Evolutionary conservation across 176 grass and related monocot genomes (phyloP), one percentile per base, ranked within the genome.

Genomic region (Aegilops bicornis): DNA sequence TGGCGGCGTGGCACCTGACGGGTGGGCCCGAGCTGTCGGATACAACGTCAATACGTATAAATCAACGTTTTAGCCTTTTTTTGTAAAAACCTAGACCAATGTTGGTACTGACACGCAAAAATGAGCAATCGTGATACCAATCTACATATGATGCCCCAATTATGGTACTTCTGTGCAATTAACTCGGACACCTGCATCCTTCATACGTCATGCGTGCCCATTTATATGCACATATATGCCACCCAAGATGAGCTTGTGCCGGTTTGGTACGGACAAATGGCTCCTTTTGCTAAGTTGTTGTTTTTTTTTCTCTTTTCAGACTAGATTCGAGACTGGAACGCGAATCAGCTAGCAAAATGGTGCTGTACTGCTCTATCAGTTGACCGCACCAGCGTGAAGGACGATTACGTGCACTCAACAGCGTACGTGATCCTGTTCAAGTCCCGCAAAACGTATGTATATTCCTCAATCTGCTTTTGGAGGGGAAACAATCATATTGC

Each of bases 331-430:
- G 77, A 77, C 1, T 13, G 60, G 25, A 54, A 17, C 4, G 69
- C 56, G 20, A 37, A 42, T 73, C 69, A 43, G 22, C 68, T 2
- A 23, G 48, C 48, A 36, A 6, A 12, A 39, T 4, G 17, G 35
- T n/a, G 43, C n/a, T 52, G 1, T n/a, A 19, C 30, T 17, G 73
- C 19, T 8, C 2, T 4, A 6, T 1, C 4, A 58, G 23, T 48
- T 80, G 64, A 32, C 63, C 30, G 2, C 1, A 10, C 4, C 45
- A 15, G 47, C 60, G 11, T 6, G 1, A 1, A 17, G 11, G 8
- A 20, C 35, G 25, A 19, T 79, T 71, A 61, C 84, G 33, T 86
- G 84, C 84, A 64, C 15, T 35, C 32, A 15, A 79, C 50, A 6
- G 3, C 3, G n/a, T 32, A 33, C 66, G 24, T 16, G 75, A 71